Base-by-base conservation (phyloP, 2,329 filamentous ascomycete species). In the Verticillium nubilum region DNA sequence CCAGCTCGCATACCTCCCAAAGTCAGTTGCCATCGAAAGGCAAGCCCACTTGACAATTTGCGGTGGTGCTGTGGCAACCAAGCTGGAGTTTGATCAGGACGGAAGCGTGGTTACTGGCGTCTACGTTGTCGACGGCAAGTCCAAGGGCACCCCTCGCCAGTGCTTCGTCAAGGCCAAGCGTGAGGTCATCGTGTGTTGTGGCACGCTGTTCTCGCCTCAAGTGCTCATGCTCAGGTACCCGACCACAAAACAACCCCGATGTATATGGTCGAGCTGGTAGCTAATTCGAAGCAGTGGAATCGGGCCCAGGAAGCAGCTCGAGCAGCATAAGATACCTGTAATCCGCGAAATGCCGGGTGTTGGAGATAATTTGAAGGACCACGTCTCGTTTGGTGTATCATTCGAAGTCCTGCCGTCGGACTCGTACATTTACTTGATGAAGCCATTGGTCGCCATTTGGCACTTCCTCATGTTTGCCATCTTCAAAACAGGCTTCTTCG, bases 121-220 rank as follows among this genome's bases (percentile, higher is more conserved):
- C 5, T 60, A 67, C 53, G 42, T 70, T 19, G 28, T 60, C 4
- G 26, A 63, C 28, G 56, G 61, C 7, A 42, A 63, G 29, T 29
- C 28, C 53, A 54, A 59, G 57, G 53, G 37, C 3, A 35, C 17
- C 5, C 25, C 17, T n/a, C 62, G 35, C 5, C 60, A 67, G 7
- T 63, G 60, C 50, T 61, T 66, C 25, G 68, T 69, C 19, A 62
- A 64, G 25, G 69, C 67, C 1, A 60, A 61, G 3, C 63, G 69
- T 1, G 72, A 73, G 53, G 68, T 73, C 13, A 68, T 74, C 5
- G 23, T 74, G 4, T 70, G 68, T 61, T 64, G 62, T 12, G 70
- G 71, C 3, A 62, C 69, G 2, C 54, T 69, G 4, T 68, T 67
- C 19, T 67, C 68, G 0, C 70, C 72, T 0, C 71, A 74, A 57